A percentile compares a stretch with the other conserved stretches of the same genome.
Conservation (phyloP, 768 basidiomycete species). For the Terana coerulea region DNA sequence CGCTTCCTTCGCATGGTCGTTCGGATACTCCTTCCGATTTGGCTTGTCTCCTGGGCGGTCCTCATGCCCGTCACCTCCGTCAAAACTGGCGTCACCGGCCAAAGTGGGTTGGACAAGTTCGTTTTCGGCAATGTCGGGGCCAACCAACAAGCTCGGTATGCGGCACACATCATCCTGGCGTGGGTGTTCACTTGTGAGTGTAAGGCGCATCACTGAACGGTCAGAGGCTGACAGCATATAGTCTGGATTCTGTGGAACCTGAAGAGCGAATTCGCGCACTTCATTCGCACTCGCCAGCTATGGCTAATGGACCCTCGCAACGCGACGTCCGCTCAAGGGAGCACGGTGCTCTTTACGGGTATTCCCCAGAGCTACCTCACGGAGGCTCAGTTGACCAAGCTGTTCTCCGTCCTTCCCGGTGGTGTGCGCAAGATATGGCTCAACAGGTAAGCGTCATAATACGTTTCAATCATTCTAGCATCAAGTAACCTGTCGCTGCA, state of each 20-base stretch:
- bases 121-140: slow-evolving; percentile 73
- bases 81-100: slow-evolving; percentile 37
- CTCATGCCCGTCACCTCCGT: slow-evolving; percentile 71
- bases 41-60: slow-evolving; percentile 80
- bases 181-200: slow-evolving; percentile 71
- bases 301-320: slow-evolving; percentile 72
- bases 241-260: slow-evolving; percentile 11
- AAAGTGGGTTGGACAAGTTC: slow-evolving; percentile 59
- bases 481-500: slow-evolving; percentile 21
- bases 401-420: slow-evolving; percentile 80
- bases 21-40: slow-evolving; percentile 82
- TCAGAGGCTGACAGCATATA: not conserved
- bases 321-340: slow-evolving; percentile 75
- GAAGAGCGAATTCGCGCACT: slow-evolving; percentile 64
- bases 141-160: slow-evolving; percentile 51
- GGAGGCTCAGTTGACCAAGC: slow-evolving; percentile 48
- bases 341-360: slow-evolving; percentile 84
- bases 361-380: slow-evolving; percentile 63
- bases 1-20: slow-evolving; percentile 82
- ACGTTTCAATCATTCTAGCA: not conserved
- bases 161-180: slow-evolving; percentile 70
- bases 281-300: slow-evolving; percentile 71
- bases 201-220: not conserved
- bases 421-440: slow-evolving; percentile 91
- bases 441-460: slow-evolving; percentile 51